These are phyloP conservation scores for Capsicum chinense DNA, from an alignment of 257 asterid genomes.

Conservation along the genomic window DNA sequence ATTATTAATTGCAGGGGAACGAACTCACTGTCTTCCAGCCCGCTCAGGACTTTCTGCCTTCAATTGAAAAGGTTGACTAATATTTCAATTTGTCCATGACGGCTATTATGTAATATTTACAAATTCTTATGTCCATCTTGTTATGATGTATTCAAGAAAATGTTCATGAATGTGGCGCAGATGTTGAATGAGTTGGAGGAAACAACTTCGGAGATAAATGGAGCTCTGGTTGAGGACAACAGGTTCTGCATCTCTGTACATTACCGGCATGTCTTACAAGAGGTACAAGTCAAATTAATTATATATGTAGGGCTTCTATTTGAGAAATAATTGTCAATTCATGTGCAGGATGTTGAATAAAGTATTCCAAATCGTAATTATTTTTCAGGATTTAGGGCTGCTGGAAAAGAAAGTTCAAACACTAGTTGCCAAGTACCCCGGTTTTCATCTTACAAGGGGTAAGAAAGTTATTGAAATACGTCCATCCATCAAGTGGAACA, in stretches of 20 bases:
- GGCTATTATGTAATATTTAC: background rate
- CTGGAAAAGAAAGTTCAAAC: constrained; percentile 53
- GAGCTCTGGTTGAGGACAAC: constrained; percentile 80
- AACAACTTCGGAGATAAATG: constrained; percentile 49
- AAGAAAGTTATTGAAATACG: constrained; percentile 80
- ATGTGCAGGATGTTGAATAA: background rate
- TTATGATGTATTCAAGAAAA: background rate
- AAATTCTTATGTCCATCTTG: background rate
- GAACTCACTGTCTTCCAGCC: constrained; percentile 75
- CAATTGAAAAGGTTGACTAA: constrained; percentile 55
- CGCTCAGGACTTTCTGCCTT: constrained; percentile 74
- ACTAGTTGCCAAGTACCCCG: constrained; percentile 43
- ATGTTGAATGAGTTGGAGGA: constrained; percentile 58
- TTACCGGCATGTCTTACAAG: constrained; percentile 67
- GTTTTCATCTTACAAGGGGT: constrained; percentile 71
- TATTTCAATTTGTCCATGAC: background rate
- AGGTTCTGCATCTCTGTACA: constrained; percentile 84
- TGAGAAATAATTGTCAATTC: background rate
- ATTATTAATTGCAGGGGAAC: constrained; percentile 55
- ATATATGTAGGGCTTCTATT: background rate
- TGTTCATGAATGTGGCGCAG: constrained; percentile 40
- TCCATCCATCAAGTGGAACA: constrained; percentile 86
- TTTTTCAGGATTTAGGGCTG: constrained; percentile 54
- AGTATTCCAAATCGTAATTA: background rate
- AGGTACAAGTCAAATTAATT: constrained; percentile 42